phyloP scores from a whole-genome alignment of 2,329 filamentous ascomycete species.

The Hymenotorrendiella dingleyae region DNA sequence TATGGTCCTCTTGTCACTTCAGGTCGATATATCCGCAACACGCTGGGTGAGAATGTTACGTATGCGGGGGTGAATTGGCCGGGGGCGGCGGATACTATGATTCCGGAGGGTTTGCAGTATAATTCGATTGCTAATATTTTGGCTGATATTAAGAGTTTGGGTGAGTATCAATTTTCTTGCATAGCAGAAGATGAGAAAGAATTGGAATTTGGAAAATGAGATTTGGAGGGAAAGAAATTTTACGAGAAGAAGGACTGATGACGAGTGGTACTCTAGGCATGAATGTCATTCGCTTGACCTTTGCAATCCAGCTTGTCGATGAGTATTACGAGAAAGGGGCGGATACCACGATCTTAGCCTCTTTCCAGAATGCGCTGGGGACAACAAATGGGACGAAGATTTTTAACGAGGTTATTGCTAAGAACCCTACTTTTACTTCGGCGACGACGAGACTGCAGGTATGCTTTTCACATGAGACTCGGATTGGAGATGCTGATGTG shows the following conservation, averaged over 20 bases:
- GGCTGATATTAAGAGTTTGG: constrained; percentile 47
- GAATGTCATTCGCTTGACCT: constrained; percentile 55
- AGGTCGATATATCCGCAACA: constrained; percentile 35
- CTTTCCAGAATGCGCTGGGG: constrained; percentile 41
- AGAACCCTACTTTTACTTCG: constrained; percentile 49
- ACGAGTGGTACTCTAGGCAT: too few species aligned
- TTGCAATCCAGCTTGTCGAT: constrained; percentile 56
- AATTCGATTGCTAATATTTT: constrained; percentile 50
- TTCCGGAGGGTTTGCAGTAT: constrained; percentile 58
- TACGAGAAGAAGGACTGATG: too few species aligned
- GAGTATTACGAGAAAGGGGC: constrained; percentile 43
- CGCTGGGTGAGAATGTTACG: constrained; percentile 36
- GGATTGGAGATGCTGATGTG: neutral
- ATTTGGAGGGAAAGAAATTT: too few species aligned
- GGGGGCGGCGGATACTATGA: constrained; percentile 54
- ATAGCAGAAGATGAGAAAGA: too few species aligned
- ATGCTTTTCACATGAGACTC: neutral
- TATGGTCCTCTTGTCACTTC: constrained; percentile 27
- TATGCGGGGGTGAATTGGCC: constrained; percentile 60
- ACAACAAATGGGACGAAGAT: constrained; percentile 46
- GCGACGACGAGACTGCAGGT: constrained; percentile 45
- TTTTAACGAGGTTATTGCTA: constrained; percentile 43
- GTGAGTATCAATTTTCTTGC: too few species aligned
- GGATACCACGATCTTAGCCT: constrained; percentile 39
- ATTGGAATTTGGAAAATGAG: too few species aligned